Evolutionary conservation across 1,284 basidiomycete species (phyloP).

Genomic region (Marasmius fiardii): DNA sequence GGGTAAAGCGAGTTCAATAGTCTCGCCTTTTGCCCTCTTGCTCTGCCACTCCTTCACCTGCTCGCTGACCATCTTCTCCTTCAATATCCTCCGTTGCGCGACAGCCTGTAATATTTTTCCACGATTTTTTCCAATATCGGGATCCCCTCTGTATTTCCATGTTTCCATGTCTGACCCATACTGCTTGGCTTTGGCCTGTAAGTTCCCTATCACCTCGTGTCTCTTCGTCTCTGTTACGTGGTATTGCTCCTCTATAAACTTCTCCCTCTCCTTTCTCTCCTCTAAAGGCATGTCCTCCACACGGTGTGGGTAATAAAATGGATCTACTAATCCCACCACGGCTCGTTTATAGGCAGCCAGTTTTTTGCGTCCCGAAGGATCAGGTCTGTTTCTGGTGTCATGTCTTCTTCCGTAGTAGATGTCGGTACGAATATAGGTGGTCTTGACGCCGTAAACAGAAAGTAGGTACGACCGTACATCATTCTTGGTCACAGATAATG

Average conservation of each 20-base stretch:
- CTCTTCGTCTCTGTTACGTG: slow-evolving; percentile 39
- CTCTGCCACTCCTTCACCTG: slow-evolving; percentile 42
- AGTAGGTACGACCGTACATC: slow-evolving; percentile 85
- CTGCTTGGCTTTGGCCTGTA: slow-evolving; percentile 43
- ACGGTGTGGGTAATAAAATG: slow-evolving; percentile 87
- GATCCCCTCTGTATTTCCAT: slow-evolving; percentile 36
- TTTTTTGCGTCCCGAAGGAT: slow-evolving; percentile 30
- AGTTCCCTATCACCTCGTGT: slow-evolving; percentile 13
- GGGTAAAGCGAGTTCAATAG: slow-evolving; percentile 17
- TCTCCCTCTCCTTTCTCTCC: slow-evolving; percentile 51
- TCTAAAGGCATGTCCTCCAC: slow-evolving; percentile 67
- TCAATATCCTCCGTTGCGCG: slow-evolving; percentile 51
- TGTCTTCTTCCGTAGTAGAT: slow-evolving; percentile 55
- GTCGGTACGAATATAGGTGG: slow-evolving; percentile 92
- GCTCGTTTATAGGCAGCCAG: slow-evolving; percentile 75
- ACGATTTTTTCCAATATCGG: slow-evolving; percentile 28
- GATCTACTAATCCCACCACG: slow-evolving; percentile 83
- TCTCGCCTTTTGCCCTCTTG: slow-evolving; percentile 32
- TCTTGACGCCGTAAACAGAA: slow-evolving; percentile 81
- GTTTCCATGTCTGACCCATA: slow-evolving; percentile 36
- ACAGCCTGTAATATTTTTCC: slow-evolving; percentile 40
- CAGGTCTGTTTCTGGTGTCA: slow-evolving; percentile 29
- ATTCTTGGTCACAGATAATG: slow-evolving; percentile 85
- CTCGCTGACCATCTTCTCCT: slow-evolving; percentile 48
- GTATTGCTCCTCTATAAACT: slow-evolving; percentile 61